These are phyloP conservation scores for Trametes gibbosa DNA, from an alignment of 768 basidiomycete genomes.

Conservation along the genomic window DNA sequence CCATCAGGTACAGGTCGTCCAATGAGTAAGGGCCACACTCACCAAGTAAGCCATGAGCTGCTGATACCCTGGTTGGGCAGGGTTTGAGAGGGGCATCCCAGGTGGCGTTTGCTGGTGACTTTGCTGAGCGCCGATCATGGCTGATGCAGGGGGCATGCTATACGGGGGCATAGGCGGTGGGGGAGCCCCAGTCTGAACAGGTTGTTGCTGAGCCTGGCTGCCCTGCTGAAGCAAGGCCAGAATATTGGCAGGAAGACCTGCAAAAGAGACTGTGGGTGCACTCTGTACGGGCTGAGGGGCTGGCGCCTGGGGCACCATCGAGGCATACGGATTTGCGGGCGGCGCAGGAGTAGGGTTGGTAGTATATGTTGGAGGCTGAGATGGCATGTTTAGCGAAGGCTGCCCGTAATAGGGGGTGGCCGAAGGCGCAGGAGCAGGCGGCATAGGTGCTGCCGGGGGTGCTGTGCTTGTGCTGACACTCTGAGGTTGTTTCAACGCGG, in stretches of 20 bases:
- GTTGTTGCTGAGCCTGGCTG: conserved; percentile 30
- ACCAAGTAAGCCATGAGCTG: conserved; percentile 72
- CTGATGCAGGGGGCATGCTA: conserved; percentile 37
- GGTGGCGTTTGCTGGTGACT: conserved; percentile 34
- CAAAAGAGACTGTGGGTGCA: conserved; percentile 33
- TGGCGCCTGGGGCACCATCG: conserved; percentile 29
- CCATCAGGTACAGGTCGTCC: background rate
- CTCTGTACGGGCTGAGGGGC: conserved; percentile 33
- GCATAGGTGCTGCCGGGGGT: conserved; percentile 31
- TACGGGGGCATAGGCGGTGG: conserved; percentile 30
- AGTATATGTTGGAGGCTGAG: conserved; percentile 17
- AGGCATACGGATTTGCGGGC: conserved; percentile 28
- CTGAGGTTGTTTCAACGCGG: conserved; percentile 74
- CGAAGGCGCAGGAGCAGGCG: conserved; percentile 15
- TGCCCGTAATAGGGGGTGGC: conserved; percentile 13
- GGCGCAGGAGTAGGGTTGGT: conserved; percentile 30
- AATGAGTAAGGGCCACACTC: conserved; percentile 23
- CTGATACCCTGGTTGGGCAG: conserved; percentile 46
- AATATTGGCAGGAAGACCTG: conserved; percentile 62
- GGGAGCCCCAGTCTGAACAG: conserved; percentile 29
- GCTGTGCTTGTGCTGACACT: conserved; percentile 35
- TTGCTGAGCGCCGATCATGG: conserved; percentile 11
- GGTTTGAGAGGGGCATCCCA: conserved; percentile 36
- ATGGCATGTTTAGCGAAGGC: conserved; percentile 17
- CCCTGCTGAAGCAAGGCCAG: conserved; percentile 62